Evolutionary conservation across 2,329 filamentous ascomycete species (phyloP), one percentile per base, ranked within the genome.

Genomic region (Rasamsonia emersonii): DNA sequence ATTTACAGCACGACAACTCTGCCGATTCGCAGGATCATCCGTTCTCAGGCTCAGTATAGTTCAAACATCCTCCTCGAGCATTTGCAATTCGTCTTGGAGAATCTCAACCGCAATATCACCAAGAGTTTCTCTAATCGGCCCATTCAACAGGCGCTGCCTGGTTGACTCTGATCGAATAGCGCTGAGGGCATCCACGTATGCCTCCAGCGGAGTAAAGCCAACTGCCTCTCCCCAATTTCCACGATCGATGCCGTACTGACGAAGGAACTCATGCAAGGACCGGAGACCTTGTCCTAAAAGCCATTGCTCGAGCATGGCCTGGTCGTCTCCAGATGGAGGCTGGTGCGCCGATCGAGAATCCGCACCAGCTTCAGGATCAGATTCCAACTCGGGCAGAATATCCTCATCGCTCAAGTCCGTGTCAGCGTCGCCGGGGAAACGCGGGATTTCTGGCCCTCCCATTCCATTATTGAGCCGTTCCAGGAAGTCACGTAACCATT

Each of bases 191-290:
- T 54, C 49, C 8, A 62, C 42, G 38, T 60, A 64, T 18, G 57
- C 50, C 3, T 46, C 49, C 18, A 64, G 26, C 1, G 57, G 53
- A 11, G 46, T 48, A 28, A 49, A 50, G 29, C 61, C 55, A 9
- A 52, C 37, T 4, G 56, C 51, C 1, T 54, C 52, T 5, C 50
- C 51, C 60, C 60, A 64, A 26, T 64, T 63, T 3, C 59, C 60
- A 4, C 56, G 52, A 32, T 63, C 60, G 18, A 64, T 50, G 4
- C 60, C 60, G 27, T 62, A 50, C 25, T 58, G 49, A 14, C 44
- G 42, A 10, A 63, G 38, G 30, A 60, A 64, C 9, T 45, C 50
- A 13, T 50, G 47, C n/a, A 63, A 39, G 5, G 45, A 43, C 11
- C 51, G 46, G 27, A 62, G 35, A 2, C 58, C 59, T 24, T 53